Evolutionary conservation across 257 asterid species (phyloP).

Genomic region (Galeopsis tetrahit): DNA sequence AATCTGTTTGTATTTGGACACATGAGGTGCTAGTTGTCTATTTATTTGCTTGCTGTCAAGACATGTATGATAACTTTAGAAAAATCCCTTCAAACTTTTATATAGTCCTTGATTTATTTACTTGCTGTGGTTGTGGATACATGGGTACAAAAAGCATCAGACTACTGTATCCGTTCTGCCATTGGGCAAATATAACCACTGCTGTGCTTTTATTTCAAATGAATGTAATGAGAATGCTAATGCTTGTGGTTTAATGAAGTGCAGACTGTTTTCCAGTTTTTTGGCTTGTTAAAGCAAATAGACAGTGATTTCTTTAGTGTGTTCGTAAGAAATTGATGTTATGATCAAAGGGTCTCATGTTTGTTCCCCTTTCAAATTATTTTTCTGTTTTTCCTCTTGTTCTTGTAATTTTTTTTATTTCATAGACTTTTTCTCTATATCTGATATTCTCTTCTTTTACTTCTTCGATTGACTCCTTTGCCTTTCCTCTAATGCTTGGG

Average conservation of each 20-base stretch:
- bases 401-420: no score
- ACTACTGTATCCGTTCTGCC: background rate
- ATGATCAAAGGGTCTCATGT: no score
- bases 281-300: background rate
- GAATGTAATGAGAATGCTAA: background rate
- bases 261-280: background rate
- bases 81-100: no score
- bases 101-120: background rate
- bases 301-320: background rate
- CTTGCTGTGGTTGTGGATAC: background rate
- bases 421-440: no score
- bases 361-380: no score
- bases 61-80: background rate
- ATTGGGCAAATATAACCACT: background rate
- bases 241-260: background rate
- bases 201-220: background rate
- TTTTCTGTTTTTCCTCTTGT: no score
- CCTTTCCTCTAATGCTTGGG: no score
- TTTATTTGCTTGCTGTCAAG: background rate
- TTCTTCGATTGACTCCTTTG: no score
- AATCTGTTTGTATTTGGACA: slow-evolving; percentile 17
- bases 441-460: no score
- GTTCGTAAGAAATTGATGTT: background rate
- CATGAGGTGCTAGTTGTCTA: background rate
- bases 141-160: background rate